Evolutionary conservation across 768 basidiomycete genomes (phyloP).

Genomic region (Boletus reticulatus): DNA sequence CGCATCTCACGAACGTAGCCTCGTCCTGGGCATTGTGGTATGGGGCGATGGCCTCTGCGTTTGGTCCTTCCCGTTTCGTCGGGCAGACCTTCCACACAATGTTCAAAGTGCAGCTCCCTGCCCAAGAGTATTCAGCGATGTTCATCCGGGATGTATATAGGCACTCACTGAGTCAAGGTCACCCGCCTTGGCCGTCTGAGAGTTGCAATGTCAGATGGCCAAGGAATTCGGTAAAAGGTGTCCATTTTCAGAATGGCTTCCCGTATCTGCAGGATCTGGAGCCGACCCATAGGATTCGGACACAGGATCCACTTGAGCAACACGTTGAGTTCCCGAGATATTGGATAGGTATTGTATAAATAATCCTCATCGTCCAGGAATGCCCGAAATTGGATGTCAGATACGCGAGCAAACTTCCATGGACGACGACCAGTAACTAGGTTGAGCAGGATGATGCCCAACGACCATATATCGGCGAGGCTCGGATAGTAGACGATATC

Average conservation of each 20-base stretch:
- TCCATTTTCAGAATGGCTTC: slow-evolving; percentile 12
- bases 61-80: background rate
- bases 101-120: background rate
- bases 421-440: slow-evolving; percentile 57
- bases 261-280: slow-evolving; percentile 17
- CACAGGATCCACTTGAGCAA: slow-evolving; percentile 18
- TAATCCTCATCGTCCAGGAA: slow-evolving; percentile 18
- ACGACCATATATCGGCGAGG: slow-evolving; percentile 61
- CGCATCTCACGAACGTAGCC: background rate
- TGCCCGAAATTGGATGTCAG: slow-evolving; percentile 10
- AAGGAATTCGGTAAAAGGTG: slow-evolving; percentile 13
- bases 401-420: slow-evolving; percentile 9
- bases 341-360: slow-evolving; percentile 11
- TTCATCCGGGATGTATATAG: no score
- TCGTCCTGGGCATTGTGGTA: background rate
- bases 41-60: background rate
- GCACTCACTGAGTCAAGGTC: background rate
- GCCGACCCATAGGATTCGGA: slow-evolving; percentile 14
- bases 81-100: background rate
- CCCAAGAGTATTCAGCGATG: background rate
- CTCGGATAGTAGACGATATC: slow-evolving; percentile 33
- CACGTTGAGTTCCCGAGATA: slow-evolving; percentile 11
- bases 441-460: slow-evolving; percentile 81
- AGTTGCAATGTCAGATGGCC: background rate
- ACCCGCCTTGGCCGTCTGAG: background rate